Conservation (phyloP, 768 basidiomycete species). For the Steccherinum ochraceum region DNA sequence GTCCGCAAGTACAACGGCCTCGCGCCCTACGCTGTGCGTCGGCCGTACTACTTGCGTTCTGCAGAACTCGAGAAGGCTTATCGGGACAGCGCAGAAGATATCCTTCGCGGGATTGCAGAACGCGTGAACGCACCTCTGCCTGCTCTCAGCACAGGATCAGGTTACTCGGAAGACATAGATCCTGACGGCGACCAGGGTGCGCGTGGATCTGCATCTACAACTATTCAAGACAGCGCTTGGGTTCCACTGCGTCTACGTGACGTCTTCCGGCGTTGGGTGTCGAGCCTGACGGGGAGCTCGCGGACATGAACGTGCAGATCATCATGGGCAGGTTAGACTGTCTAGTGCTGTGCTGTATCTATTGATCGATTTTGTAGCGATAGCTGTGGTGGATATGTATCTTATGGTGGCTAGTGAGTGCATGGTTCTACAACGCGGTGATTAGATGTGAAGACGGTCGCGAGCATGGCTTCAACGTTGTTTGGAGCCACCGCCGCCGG, state of each 20-base stretch:
- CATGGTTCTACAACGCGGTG: background rate
- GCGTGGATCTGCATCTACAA: too few species aligned
- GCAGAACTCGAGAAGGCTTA: slow-evolving; percentile 55
- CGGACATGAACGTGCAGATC: too few species aligned
- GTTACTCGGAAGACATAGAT: background rate
- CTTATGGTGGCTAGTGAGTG: too few species aligned
- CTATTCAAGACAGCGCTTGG: too few species aligned
- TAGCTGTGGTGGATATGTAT: background rate
- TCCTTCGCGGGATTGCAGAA: slow-evolving; percentile 35
- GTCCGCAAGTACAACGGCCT: slow-evolving; percentile 76
- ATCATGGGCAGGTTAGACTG: background rate
- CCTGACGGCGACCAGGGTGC: slow-evolving; percentile 6
- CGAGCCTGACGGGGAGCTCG: slow-evolving; percentile 2
- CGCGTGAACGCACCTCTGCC: slow-evolving; percentile 10
- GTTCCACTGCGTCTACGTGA: slow-evolving; percentile 8
- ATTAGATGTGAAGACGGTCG: background rate
- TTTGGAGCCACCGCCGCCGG: background rate
- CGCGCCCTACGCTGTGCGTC: slow-evolving; percentile 73
- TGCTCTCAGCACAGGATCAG: background rate
- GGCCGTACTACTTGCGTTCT: slow-evolving; percentile 49
- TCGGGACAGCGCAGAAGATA: slow-evolving; percentile 43
- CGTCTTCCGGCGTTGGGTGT: slow-evolving; percentile 8
- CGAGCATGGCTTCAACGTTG: slow-evolving; percentile 6
- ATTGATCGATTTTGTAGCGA: background rate
- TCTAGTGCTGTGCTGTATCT: background rate